These are phyloP conservation scores for Platanthera zijinensis DNA, from an alignment of 106 monocot species.

Conservation along the genomic window DNA sequence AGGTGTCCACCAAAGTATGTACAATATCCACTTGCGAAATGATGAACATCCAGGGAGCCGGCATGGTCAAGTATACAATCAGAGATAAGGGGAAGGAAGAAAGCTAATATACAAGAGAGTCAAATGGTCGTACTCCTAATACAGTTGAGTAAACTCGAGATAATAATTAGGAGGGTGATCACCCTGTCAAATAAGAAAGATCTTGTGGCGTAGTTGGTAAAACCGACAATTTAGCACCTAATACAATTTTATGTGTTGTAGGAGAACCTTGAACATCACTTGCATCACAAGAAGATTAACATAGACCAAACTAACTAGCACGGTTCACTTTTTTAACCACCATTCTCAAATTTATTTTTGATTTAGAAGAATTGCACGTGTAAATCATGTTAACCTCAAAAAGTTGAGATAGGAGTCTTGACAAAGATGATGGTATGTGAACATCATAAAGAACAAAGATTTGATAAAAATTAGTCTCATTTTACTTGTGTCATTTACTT, in stretches of 20 bases:
- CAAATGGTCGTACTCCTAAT: too few relatives aligned
- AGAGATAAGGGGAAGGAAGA: too few relatives aligned
- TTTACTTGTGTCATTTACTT: not conserved
- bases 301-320: not conserved
- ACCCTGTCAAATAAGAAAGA: too few relatives aligned
- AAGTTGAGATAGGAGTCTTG: not conserved
- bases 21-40: too few relatives aligned
- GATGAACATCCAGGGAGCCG: too few relatives aligned
- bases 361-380: not conserved
- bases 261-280: not conserved
- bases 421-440: not conserved
- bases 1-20: too few relatives aligned
- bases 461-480: not conserved
- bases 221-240: not conserved
- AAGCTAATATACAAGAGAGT: too few relatives aligned
- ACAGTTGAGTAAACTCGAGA: too few relatives aligned
- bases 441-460: not conserved
- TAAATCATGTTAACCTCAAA: not conserved
- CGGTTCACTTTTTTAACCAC: not conserved
- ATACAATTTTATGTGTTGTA: not conserved
- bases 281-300: not conserved
- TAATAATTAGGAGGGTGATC: too few relatives aligned
- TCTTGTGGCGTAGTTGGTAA: too few relatives aligned
- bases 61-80: too few relatives aligned
- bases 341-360: not conserved